phyloP scores from a whole-genome alignment of 768 basidiomycete species.

The Boletellus ananiceps region DNA sequence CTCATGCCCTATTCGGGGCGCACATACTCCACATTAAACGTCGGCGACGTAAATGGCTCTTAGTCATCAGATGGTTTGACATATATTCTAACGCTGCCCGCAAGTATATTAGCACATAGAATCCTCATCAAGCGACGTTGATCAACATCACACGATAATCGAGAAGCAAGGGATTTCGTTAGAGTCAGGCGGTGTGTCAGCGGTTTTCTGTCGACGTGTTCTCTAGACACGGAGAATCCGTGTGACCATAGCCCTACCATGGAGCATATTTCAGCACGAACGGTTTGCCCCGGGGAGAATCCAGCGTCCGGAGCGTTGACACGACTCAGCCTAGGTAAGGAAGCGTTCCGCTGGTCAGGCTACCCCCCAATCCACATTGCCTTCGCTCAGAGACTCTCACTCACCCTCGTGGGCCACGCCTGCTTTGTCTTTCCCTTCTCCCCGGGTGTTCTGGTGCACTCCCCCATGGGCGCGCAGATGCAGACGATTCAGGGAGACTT shows the following conservation, averaged over 20 bases:
- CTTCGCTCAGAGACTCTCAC: background rate
- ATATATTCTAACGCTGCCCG: constrained; percentile 90
- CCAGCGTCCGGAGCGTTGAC: no score
- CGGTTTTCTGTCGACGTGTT: no score
- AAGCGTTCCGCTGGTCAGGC: background rate
- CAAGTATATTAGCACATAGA: constrained; percentile 77
- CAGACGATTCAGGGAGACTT: background rate
- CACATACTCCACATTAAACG: constrained; percentile 96
- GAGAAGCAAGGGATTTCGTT: constrained; percentile 11
- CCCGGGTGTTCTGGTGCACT: background rate
- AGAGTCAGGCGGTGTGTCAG: background rate
- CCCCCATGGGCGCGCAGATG: background rate
- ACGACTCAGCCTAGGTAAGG: background rate
- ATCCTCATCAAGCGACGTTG: constrained; percentile 95
- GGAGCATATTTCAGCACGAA: no score
- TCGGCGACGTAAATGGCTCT: constrained; percentile 90
- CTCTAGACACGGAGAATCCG: no score
- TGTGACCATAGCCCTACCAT: no score
- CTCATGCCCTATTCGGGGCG: constrained; percentile 50
- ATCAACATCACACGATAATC: constrained; percentile 96
- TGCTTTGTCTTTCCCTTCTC: background rate
- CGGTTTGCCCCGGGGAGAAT: no score
- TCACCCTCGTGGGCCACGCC: background rate
- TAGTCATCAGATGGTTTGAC: constrained; percentile 87
- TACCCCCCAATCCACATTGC: background rate